Conservation (phyloP, 768 basidiomycete species). For the Lactarius quietus region DNA sequence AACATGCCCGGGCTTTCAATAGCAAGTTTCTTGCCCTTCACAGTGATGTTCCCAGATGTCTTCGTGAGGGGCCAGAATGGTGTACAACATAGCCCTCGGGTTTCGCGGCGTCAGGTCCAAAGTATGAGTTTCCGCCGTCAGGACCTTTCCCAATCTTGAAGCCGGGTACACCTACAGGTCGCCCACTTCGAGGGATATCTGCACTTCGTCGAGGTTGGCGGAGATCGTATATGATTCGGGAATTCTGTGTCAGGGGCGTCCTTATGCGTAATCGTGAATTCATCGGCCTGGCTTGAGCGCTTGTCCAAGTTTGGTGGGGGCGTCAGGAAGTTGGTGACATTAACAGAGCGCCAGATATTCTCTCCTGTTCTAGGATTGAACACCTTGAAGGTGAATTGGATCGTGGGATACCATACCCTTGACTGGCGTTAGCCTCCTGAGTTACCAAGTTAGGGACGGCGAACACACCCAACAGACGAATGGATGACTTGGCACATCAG, state of each 20-base stretch:
- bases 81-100: conserved; percentile 86
- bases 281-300: conserved; percentile 80
- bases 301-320: conserved; percentile 79
- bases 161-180: conserved; percentile 70
- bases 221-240: conserved; percentile 78
- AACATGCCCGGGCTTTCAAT: conserved; percentile 76
- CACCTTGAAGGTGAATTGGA: conserved; percentile 91
- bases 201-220: conserved; percentile 78
- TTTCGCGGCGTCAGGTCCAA: conserved; percentile 62
- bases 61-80: conserved; percentile 82
- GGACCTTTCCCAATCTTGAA: conserved; percentile 90
- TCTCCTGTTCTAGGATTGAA: conserved; percentile 75
- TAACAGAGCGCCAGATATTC: conserved; percentile 81
- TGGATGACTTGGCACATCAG: conserved; percentile 86
- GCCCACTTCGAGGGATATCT: conserved; percentile 72
- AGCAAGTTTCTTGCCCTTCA: conserved; percentile 55
- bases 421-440: conserved; percentile 14
- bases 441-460: conserved; percentile 16
- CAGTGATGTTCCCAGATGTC: conserved; percentile 63
- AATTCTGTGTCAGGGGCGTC: conserved; percentile 50
- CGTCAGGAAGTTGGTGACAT: conserved; percentile 74
- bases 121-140: conserved; percentile 87
- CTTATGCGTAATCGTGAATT: conserved; percentile 75
- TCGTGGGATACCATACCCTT: conserved; percentile 90
- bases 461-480: conserved; percentile 79